Evolutionary conservation across 805 yeast species (phyloP), one percentile per base, ranked within the genome.

Genomic region (Candida railenensis): DNA sequence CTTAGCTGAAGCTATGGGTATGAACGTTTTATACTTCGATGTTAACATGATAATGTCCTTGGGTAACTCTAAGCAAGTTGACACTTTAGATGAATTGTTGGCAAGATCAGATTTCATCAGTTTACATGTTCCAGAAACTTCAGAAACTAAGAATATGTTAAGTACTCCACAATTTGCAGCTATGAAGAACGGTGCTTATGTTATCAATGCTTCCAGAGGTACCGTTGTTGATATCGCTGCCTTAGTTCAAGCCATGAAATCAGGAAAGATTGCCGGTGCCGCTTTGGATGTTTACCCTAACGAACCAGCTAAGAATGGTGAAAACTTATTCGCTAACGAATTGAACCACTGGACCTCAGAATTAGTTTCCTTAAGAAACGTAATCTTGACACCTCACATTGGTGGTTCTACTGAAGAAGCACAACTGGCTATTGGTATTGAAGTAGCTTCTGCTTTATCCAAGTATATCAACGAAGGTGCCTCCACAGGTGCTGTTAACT

Each of bases 401-500:
- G 99, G 99, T 73, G 99, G 99, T 56, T 90, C 97, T 43, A 94
- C 99, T 41, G 98, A 92, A 71, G 99, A 94, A 77, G 99, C 99
- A 34, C 99, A 94, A 78, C 80, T 88, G 47, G 96, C 98, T 36
- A 94, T 94, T 63, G 99, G 99, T 73, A 76, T 92, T 50, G 99
- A 94, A 75, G 99, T 94, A 51, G 89, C 85, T 50, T 77, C 86
- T 40, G 83, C 96, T 34, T 78, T 94, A 61, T 77, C 91, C 54
- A 89, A 88, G 65, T 94, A 90, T 76, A 87, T 94, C 67, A 92
- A 91, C 72, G 98, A 92, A 77, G 99, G 99, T 76, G 77, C 83
- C 61, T 87, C 98, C 14, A 80, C 80, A 43, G 98, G 97, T 61
- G 91, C 98, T 4, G 99, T 92, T 49, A 94, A 94, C 80, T 91